Base-by-base conservation (phyloP, 768 basidiomycete species). In the Sporobolomyces phaffii region DNA sequence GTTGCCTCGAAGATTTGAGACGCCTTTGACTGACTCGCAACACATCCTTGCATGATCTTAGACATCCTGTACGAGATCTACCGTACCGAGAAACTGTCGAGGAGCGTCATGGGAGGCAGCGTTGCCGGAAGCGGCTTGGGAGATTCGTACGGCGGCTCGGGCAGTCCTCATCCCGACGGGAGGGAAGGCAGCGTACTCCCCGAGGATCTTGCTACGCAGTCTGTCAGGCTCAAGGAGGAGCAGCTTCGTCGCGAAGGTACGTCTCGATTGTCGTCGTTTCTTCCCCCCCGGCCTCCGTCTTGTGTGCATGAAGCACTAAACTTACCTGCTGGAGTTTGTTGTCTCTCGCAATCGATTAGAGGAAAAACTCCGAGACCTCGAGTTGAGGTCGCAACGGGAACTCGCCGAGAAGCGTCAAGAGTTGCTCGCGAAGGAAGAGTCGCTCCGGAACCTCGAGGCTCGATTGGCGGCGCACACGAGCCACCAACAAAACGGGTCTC, bases 351-450 rank as follows among this genome's bases (percentile, higher is more conserved):
- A 34, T 36, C 51, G 7, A 28, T 9, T 24, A 56, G 65, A 67
- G 48, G 61, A 69, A 60, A 73, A 90, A 87, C 83, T 99, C 72
- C 91, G 94, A 69, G 96, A 99, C 81, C 89, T 97, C 78, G 96
- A 99, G 78, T 84, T 97, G 78, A 93, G 91, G 78, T 91, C 97
- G 33, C 93, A 97, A 79, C 85, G 96, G 53, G 96, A 99, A 82
- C 91, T 99, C 79, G 90, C 89, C 77, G 90, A 98, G 82, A 93
- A 94, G 81, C 83, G 92, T 76, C 94, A 98, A 77, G 94, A 98
- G 77, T 80, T 98, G 68, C 80, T 96, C 75, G 96, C 94, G 44
- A 96, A 94, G 78, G 94, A 96, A 78, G 93, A 96, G 50, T 54
- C 62, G 31, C 62, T 75, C 7, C 66, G 70, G 20, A 60, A 54